Conservation (phyloP, 129 eudicot genomes). For the Tanacetum coccineum region DNA sequence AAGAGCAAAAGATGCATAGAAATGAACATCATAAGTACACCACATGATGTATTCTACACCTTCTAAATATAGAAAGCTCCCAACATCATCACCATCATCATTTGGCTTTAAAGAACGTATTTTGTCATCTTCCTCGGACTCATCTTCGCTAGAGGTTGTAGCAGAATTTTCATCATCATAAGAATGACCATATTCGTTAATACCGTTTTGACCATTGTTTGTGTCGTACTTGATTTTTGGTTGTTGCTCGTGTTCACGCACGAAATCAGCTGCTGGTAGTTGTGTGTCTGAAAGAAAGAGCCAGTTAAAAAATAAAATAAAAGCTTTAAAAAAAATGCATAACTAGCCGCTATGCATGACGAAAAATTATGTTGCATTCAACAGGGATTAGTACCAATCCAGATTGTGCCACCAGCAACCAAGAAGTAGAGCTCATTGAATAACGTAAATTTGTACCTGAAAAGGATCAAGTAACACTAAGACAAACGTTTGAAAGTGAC, state of each 20-base stretch:
- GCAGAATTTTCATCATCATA: conserved; percentile 28
- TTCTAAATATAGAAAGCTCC: conserved; percentile 84
- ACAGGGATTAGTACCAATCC: conserved; percentile 64
- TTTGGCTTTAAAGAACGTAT: conserved; percentile 14
- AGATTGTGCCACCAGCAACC: conserved; percentile 96
- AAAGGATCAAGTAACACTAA: conserved; percentile 5
- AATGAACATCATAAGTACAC: conserved; percentile 99
- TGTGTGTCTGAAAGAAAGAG: conserved; percentile 43
- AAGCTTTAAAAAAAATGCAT: not conserved
- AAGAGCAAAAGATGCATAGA: conserved; percentile 96
- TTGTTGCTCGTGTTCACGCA: conserved; percentile 22
- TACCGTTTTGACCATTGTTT: conserved; percentile 14
- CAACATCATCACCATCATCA: conserved; percentile 66
- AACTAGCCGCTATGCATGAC: too few relatives aligned
- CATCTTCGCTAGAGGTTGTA: conserved; percentile 36
- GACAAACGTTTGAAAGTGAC: not conserved
- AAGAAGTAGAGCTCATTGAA: conserved; percentile 95
- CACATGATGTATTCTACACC: conserved; percentile 99
- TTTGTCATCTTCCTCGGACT: conserved; percentile 21
- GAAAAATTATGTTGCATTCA: not conserved
- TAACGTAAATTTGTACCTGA: conserved; percentile 95
- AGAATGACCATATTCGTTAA: conserved; percentile 13
- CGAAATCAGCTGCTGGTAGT: conserved; percentile 45
- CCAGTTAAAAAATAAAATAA: not conserved
- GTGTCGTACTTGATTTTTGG: conserved; percentile 12